Percentiles rank a stretch among this genome's conserved stretches.
phyloP scores from a whole-genome alignment of 1,139 yeast genomes.

The Spathaspora sp. region DNA sequence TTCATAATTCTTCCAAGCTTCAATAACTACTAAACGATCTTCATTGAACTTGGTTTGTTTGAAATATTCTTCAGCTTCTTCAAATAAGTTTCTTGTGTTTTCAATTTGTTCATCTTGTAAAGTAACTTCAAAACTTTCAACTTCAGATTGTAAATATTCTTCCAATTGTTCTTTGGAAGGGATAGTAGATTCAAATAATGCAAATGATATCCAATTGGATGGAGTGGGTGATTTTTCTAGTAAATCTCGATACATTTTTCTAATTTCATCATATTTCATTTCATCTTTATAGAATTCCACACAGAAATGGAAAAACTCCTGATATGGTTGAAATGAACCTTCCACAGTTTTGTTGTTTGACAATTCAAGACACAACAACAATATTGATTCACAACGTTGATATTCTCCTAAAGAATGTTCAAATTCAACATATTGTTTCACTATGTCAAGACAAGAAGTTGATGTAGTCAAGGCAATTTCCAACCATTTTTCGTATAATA shows the following conservation, averaged over 20 bases:
- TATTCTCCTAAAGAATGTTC: conserved; percentile 72
- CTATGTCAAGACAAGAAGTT: conserved; percentile 24
- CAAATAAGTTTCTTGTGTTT: conserved; percentile 56
- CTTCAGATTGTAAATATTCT: conserved; percentile 37
- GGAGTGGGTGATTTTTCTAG: conserved; percentile 35
- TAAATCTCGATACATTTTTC: conserved; percentile 49
- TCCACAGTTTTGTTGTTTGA: conserved; percentile 14
- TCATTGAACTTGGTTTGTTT: conserved; percentile 36
- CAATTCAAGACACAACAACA: conserved; percentile 45
- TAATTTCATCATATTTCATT: conserved; percentile 54
- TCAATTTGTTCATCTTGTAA: conserved; percentile 52
- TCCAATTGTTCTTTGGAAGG: conserved; percentile 56
- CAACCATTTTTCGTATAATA: conserved; percentile 65
- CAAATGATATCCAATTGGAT: conserved; percentile 64
- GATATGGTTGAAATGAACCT: conserved; percentile 17
- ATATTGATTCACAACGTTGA: conserved; percentile 64
- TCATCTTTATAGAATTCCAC: conserved; percentile 63
- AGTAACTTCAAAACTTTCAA: conserved; percentile 51
- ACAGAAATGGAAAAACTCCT: conserved; percentile 44
- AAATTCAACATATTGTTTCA: conserved; percentile 58
- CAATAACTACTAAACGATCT: conserved; percentile 54
- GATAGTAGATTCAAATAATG: conserved; percentile 68
- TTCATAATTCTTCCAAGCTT: conserved; percentile 71
- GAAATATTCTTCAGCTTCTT: conserved; percentile 50
- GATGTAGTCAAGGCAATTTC: conserved; percentile 48